Evolutionary conservation across 129 eudicot species (phyloP), one percentile per base, ranked within the genome.

Genomic region (Flaveria robusta): DNA sequence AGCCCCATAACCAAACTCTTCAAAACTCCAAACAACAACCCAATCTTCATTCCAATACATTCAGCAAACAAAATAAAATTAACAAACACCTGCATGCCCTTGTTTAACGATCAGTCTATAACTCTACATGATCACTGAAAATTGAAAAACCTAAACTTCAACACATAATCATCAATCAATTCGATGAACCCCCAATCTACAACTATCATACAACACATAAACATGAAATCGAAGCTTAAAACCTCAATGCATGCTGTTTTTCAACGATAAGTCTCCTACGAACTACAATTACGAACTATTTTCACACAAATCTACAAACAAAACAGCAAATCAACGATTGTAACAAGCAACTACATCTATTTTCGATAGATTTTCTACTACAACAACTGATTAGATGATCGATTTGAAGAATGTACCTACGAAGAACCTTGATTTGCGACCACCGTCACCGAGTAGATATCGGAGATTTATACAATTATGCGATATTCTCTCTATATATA

Each of bases 381-480:
- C 10, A 63, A 7, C 50, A n/a, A 78, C 64, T 59, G 76, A 27
- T 22, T 2, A 23, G 9, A 24, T n/a, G 16, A 78, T 70, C 64
- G 66, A 24, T 27, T 45, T 42, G 70, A 29, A 22, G n/a, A 75
- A 81, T 81, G 72, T 75, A 69, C 80, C 79, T 72, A 41, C 58
- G 66, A 49, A n/a, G 83, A 79, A 49, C 26, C 22, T 42, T 43
- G 37, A 50, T 22, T 10, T 14, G 31, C 42, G 66, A 72, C 74
- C 71, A 60, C 77, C 79, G 85, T 55, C 71, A 69, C 77, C 79
- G 85, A 59, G n/a, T 23, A 75, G 59, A 60, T 56, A 11, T 23
- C 34, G 59, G 68, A 31, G 43, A 26, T 59, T 59, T 23, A 59
- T 23, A 59, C 34, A 42, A 24, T 49, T 60, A 71, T 2, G 77